These are phyloP conservation scores for Alternaria infectoria DNA, from an alignment of 2,329 filamentous ascomycete genomes.

Conservation along the genomic window DNA sequence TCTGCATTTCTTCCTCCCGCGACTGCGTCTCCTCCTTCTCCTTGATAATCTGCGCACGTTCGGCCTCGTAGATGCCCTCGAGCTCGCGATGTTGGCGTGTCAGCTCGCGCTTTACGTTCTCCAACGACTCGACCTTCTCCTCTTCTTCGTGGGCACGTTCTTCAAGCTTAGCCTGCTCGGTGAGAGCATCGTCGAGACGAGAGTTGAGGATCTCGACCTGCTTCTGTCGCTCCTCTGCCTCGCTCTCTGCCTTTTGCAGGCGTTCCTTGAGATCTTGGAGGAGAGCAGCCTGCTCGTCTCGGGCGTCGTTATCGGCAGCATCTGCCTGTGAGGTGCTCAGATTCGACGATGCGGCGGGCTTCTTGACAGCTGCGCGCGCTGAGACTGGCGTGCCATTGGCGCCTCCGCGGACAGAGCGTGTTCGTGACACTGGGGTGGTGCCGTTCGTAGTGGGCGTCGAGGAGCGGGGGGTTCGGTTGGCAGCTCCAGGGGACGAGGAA, in stretches of 20 bases:
- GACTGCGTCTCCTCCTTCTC: slow-evolving; percentile 89
- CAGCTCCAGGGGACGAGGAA: slow-evolving; percentile 39
- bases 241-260: slow-evolving; percentile 78
- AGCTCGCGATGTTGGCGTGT: slow-evolving; percentile 86
- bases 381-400: slow-evolving; percentile 46
- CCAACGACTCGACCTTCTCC: slow-evolving; percentile 78
- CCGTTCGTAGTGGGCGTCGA: slow-evolving; percentile 40
- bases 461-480: slow-evolving; percentile 41
- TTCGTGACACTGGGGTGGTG: slow-evolving; percentile 37
- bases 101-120: slow-evolving; percentile 84
- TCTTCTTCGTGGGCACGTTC: slow-evolving; percentile 87
- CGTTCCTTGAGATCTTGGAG: slow-evolving; percentile 86
- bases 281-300: slow-evolving; percentile 78
- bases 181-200: slow-evolving; percentile 81
- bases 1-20: slow-evolving; percentile 88
- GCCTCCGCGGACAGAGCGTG: slow-evolving; percentile 40
- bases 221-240: slow-evolving; percentile 80
- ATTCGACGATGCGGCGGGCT: slow-evolving; percentile 42
- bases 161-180: slow-evolving; percentile 85
- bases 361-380: slow-evolving; percentile 47
- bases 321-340: slow-evolving; percentile 47
- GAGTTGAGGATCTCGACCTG: slow-evolving; percentile 85
- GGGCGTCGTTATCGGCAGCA: slow-evolving; percentile 65
- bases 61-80: slow-evolving; percentile 89
- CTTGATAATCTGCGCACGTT: slow-evolving; percentile 83